phyloP scores from a whole-genome alignment of 2,329 filamentous ascomycete species.

The Rutstroemia sp. region DNA sequence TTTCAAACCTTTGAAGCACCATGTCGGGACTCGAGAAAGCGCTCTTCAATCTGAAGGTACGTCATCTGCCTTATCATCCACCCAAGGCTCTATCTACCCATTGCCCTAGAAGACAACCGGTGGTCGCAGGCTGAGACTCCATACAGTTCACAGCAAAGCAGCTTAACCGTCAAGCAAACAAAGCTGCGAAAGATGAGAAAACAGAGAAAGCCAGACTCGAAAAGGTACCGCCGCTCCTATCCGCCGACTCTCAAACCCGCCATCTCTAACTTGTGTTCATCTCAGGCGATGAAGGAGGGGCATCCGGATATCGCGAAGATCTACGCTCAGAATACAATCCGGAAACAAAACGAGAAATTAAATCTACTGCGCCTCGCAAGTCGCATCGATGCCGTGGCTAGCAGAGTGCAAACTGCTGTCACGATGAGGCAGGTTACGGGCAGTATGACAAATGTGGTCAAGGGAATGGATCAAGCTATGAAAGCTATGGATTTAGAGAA shows the following conservation, averaged over 20 bases:
- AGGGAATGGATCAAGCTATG: conserved; percentile 55
- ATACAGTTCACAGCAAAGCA: conserved; percentile 53
- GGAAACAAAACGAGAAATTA: conserved; percentile 55
- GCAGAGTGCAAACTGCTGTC: conserved; percentile 54
- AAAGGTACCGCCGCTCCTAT: conserved; percentile 36
- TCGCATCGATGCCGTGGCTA: conserved; percentile 52
- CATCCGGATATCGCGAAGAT: conserved; percentile 55
- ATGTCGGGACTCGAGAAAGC: conserved; percentile 57
- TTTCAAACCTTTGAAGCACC: conserved; percentile 10
- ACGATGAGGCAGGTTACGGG: conserved; percentile 55
- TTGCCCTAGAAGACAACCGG: not conserved
- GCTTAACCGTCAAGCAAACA: conserved; percentile 53
- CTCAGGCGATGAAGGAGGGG: conserved; percentile 50
- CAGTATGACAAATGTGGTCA: conserved; percentile 55
- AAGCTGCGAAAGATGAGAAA: conserved; percentile 53
- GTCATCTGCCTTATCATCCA: conserved; percentile 16
- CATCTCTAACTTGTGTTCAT: conserved; percentile 1
- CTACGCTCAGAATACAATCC: conserved; percentile 55
- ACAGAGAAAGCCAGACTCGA: conserved; percentile 54
- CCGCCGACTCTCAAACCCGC: not conserved
- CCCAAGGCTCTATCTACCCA: not conserved
- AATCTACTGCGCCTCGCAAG: conserved; percentile 50
- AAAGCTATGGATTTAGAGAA: conserved; percentile 57
- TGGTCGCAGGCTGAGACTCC: no score
- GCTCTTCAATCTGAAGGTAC: conserved; percentile 54